These are phyloP conservation scores for Salix purpurea DNA, from an alignment of 345 rosid species.

Conservation along the genomic window DNA sequence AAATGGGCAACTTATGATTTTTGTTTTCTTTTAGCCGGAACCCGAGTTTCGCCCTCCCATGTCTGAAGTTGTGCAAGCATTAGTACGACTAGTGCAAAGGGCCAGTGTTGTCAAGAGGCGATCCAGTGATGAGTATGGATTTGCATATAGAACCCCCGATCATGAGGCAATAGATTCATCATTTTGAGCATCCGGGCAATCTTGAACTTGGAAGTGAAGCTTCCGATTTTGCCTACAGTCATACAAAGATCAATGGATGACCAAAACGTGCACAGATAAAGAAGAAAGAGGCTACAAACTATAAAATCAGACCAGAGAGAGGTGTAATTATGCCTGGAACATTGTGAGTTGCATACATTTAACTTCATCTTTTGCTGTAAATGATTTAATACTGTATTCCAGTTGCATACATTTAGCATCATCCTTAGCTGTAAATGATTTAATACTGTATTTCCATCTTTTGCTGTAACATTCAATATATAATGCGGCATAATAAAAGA, in stretches of 20 bases:
- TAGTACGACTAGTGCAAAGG: conserved; percentile 88
- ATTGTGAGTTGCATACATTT: background rate
- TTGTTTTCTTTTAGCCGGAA: conserved; percentile 55
- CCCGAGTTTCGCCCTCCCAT: conserved; percentile 99
- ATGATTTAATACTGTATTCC: conserved; percentile 8
- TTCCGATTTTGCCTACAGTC: conserved; percentile 14
- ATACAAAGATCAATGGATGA: conserved; percentile 4
- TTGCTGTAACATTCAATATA: background rate
- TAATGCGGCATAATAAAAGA: conserved; percentile 5
- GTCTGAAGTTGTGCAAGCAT: conserved; percentile 96
- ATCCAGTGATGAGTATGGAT: conserved; percentile 83
- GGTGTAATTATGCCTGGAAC: conserved; percentile 25
- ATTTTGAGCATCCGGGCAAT: conserved; percentile 26
- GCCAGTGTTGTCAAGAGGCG: conserved; percentile 81
- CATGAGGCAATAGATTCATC: conserved; percentile 70
- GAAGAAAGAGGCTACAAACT: background rate
- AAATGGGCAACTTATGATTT: background rate
- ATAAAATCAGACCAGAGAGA: background rate
- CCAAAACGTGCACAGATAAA: background rate
- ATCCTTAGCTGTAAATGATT: conserved; percentile 14
- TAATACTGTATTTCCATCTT: background rate
- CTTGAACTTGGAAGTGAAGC: conserved; percentile 6
- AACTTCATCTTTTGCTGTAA: conserved; percentile 1
- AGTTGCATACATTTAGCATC: background rate
- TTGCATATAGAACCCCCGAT: conserved; percentile 76